phyloP scores from a whole-genome alignment of 352 stramenopile species.

The Phytopythium cucurbitacearum region DNA sequence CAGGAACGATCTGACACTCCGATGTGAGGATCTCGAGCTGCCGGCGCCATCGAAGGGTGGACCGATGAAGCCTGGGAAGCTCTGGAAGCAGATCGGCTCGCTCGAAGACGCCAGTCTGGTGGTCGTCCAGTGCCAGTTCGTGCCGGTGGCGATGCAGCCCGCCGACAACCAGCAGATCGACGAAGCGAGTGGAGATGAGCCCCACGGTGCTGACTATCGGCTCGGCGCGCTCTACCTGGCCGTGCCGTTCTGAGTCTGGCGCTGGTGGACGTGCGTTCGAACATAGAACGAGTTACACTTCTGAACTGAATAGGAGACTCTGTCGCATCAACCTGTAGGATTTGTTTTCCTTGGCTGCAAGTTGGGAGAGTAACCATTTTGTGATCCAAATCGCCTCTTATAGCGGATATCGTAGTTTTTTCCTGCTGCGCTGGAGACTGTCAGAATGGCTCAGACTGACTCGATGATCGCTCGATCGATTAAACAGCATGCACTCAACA shows the following conservation, averaged over 20 bases:
- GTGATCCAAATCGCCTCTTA: no score
- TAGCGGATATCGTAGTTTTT: no score
- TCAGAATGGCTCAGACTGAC: no score
- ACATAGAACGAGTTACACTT: neutral
- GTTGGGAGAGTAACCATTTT: no score
- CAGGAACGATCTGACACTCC: slow-evolving; percentile 20
- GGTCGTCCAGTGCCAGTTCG: slow-evolving; percentile 75
- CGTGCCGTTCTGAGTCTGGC: slow-evolving; percentile 30
- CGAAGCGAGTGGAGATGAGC: neutral
- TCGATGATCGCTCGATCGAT: no score
- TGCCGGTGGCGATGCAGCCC: slow-evolving; percentile 6
- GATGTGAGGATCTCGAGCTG: slow-evolving; percentile 38
- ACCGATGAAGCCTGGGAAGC: slow-evolving; percentile 17
- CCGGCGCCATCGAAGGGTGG: slow-evolving; percentile 12
- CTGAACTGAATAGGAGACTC: no score
- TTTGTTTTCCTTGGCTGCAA: neutral
- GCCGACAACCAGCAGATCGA: slow-evolving; percentile 18
- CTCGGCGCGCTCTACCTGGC: slow-evolving; percentile 62
- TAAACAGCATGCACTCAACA: no score
- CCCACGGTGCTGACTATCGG: slow-evolving; percentile 9
- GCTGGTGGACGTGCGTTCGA: no score
- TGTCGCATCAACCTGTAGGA: neutral
- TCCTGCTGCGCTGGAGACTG: no score
- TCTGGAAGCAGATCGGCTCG: slow-evolving; percentile 76
- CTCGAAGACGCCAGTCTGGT: slow-evolving; percentile 54